Evolutionary conservation across 2,329 filamentous ascomycete genomes (phyloP), one percentile per base, ranked within the genome.

Genomic region (Colletotrichum gigasporum): DNA sequence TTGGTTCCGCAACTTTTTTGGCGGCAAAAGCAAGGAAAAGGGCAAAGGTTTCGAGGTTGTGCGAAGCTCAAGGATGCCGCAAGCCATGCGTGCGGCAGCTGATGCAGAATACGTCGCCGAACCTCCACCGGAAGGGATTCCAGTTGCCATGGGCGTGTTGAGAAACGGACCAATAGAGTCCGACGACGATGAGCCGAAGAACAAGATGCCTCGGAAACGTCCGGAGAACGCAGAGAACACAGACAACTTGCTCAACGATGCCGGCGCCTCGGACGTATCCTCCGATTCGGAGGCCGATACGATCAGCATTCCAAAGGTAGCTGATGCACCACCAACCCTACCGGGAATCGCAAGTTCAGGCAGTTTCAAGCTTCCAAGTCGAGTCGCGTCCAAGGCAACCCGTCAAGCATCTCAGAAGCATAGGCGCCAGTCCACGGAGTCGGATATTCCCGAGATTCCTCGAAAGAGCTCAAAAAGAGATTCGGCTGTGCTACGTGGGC

Each of bases 41-140:
- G 90, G 91, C 69, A 98, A 98, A 77, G 96, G 96, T 0, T 99
- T 99, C 70, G 96, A 98, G 75, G 96, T 99, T 5, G 95, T 99
- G 14, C 84, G 96, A 71, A 97, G 94, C 74, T 88, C 93, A 7
- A 87, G 94, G 58, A 94, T 96, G 81, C 94, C 94, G 2, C 90
- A 91, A 6, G 89, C 90, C 62, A 91, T 93, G 82, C 85, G 84
- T 67, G 79, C 80, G 69, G 82, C 76, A 72, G 84, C 78, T 26
- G 79, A 84, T 9, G 62, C 62, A 7, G 83, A 86, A 28, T 85
- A 88, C 62, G 88, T 86, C 39, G 83, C 90, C 62, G 91, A 92
- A 53, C 86, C 88, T 1, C 92, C 86, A 2, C 87, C 87, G 0
- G 86, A 90, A 70, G 88, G 88, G 2, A 87, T 90, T 35, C 88